These are phyloP conservation scores for Trichocladium antarcticum DNA, from an alignment of 495 filamentous ascomycete genomes.

Conservation along the genomic window DNA sequence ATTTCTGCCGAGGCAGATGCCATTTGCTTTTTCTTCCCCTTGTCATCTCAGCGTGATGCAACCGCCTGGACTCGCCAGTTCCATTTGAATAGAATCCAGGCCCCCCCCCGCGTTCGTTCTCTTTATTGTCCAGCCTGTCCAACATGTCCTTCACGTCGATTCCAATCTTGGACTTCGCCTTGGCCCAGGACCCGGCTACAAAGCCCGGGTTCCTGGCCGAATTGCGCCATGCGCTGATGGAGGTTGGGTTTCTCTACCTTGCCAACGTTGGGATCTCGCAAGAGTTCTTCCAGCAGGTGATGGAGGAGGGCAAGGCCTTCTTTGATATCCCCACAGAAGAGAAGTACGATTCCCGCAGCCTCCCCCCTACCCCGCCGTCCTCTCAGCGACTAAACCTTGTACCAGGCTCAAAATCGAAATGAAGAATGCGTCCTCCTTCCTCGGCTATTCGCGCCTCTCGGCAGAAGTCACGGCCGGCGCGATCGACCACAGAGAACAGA, in stretches of 20 bases:
- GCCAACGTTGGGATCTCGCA: conserved; percentile 68
- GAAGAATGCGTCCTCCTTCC: conserved; percentile 63
- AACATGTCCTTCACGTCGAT: conserved; percentile 60
- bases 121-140: not conserved
- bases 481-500: conserved; percentile 72
- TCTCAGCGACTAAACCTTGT: not conserved
- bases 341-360: conserved; percentile 38
- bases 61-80: not conserved
- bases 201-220: conserved; percentile 63
- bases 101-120: not conserved
- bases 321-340: conserved; percentile 76
- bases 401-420: conserved; percentile 69
- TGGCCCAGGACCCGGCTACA: conserved; percentile 49
- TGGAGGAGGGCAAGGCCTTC: conserved; percentile 56
- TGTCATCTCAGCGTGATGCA: not conserved
- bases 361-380: not conserved
- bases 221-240: conserved; percentile 69
- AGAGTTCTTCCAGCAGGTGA: conserved; percentile 54
- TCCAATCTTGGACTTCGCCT: conserved; percentile 69
- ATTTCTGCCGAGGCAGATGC: not conserved
- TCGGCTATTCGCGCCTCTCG: conserved; percentile 51
- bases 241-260: conserved; percentile 90
- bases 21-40: not conserved
- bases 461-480: conserved; percentile 50
- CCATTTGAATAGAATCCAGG: no score